Evolutionary conservation across 257 asterid genomes (phyloP).

Genomic region (Misopates orontium): DNA sequence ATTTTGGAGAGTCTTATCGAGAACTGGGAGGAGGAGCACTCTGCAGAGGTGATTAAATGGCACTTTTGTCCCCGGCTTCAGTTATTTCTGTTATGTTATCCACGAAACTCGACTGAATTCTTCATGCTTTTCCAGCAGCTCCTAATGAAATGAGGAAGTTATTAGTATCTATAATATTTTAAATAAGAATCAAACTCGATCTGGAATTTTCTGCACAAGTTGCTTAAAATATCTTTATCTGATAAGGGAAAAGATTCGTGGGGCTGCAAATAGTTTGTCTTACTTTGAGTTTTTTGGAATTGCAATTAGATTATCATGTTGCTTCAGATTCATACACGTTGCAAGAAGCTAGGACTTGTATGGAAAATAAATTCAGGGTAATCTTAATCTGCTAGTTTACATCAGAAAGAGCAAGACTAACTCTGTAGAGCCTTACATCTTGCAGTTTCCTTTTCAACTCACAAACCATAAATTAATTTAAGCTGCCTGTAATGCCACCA

Average conservation of each 20-base stretch:
- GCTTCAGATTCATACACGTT: not conserved
- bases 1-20: conserved; percentile 78
- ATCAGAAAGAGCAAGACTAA: not conserved
- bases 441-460: conserved; percentile 2
- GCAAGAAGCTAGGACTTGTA: not conserved
- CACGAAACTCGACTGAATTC: not conserved
- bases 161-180: too few species aligned
- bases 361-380: not conserved
- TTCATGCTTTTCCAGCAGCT: too few species aligned
- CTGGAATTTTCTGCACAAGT: too few species aligned
- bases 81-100: conserved; percentile 1
- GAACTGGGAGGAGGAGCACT: conserved; percentile 96
- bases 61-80: not conserved
- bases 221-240: too few species aligned
- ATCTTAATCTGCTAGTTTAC: not conserved
- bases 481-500: not conserved
- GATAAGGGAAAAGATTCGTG: too few species aligned
- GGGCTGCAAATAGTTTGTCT: too few species aligned
- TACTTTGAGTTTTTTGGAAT: too few species aligned
- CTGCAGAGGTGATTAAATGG: conserved; percentile 74
- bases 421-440: not conserved
- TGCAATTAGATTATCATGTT: too few species aligned
- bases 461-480: not conserved
- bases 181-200: too few species aligned
- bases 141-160: too few species aligned